Evolutionary conservation across 768 basidiomycete species (phyloP), one percentile per base, ranked within the genome.

Genomic region (Gelatoporia subvermispora): DNA sequence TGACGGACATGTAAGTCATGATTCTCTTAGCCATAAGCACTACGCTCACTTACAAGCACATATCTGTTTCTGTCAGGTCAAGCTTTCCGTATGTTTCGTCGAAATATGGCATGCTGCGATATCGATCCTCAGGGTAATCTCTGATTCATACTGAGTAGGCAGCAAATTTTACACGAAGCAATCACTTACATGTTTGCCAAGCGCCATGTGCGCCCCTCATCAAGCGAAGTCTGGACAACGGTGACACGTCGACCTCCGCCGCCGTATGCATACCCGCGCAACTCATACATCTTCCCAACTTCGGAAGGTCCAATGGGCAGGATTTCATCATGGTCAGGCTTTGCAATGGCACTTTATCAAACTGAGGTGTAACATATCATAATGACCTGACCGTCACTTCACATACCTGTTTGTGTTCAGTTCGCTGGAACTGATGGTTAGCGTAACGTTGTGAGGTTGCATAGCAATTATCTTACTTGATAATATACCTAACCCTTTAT

Each of bases 261-360:
- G 21, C 72, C 68, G 58, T 84, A 85, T 2, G 81, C 82, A 47
- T 83, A 84, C 4, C 82, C 82, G 45, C 69, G 64, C 35, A 79
- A 37, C 3, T 58, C 58, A 56, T 82, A 83, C 54, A 2, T 48
- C 25, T 31, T 41, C 16, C 22, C 35, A 13, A 40, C 51, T 24
- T 5, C 59, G 43, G 4, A 54, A 53, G 15, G 41, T 41, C 39
- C 49, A 8, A 63, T 36, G 18, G 28, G 11, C 7, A 79, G 47
- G 21, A 55, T 62, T 50, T 84, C 82, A 34, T 73, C 68, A 58
- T 84, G 82, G 21, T 70, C 75, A 0, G 82, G 82, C 5, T 65
- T 63, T 0, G 76, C 78, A 28, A 84, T 77, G 0, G 71, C 80
- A 42, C 74, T 75, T 38, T 5, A 8, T 35, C 35, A 38, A 31